Evolutionary conservation across 2,329 filamentous ascomycete genomes (phyloP).

Genomic region (Talaromyces amestolkiae): DNA sequence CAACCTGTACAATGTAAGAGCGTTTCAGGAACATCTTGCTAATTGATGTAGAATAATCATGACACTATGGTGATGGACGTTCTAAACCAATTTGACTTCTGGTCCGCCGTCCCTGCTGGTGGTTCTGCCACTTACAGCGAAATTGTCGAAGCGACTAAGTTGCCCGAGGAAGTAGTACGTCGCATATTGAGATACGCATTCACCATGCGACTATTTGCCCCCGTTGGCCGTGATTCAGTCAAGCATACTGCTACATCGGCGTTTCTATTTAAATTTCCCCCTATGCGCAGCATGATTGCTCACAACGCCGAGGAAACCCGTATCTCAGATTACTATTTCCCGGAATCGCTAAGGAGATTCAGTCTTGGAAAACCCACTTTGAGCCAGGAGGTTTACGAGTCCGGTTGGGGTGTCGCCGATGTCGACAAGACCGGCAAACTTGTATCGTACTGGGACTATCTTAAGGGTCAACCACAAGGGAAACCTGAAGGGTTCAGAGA

Average conservation of each 20-base stretch:
- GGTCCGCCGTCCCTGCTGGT: neutral
- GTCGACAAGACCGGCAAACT: neutral
- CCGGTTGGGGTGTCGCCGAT: neutral
- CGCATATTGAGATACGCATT: constrained; percentile 6
- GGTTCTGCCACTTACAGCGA: neutral
- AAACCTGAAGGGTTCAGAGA: neutral
- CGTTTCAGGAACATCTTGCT: neutral
- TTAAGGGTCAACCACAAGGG: neutral
- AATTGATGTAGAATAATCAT: constrained; percentile 1
- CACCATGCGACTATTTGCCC: neutral
- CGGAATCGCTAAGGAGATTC: neutral
- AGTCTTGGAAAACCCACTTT: neutral
- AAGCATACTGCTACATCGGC: constrained; percentile 1
- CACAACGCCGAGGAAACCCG: constrained; percentile 1
- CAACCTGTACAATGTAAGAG: neutral
- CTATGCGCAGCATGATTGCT: neutral
- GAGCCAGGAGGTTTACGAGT: neutral
- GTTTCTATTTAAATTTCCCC: neutral
- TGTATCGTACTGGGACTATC: neutral
- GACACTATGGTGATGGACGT: constrained; percentile 2
- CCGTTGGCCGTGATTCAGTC: neutral
- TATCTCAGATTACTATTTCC: neutral
- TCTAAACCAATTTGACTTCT: constrained; percentile 9
- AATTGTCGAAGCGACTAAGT: neutral
- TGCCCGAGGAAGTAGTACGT: neutral